Base-by-base conservation (phyloP, 2,329 filamentous ascomycete genomes). In the Fusarium domesticum region DNA sequence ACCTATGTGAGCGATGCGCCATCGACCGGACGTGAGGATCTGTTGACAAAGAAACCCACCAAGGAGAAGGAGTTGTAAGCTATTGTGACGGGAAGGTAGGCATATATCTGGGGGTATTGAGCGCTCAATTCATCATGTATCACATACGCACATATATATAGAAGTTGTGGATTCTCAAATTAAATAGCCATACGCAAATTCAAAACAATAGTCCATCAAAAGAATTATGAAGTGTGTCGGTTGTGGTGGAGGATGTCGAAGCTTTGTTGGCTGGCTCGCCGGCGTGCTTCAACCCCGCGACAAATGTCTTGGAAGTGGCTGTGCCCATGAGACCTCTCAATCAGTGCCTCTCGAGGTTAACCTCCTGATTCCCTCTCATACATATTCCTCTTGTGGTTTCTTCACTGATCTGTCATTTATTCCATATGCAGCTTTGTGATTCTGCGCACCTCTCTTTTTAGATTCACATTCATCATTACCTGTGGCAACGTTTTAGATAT, bases 1-100 rank as follows among this genome's bases (percentile, higher is more conserved):
- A 54, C 66, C 2, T 77, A 73, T 19, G 79, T 84, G 3, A 80
- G 80, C 10, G 61, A 77, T 43, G 64, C 78, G 15, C 80, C 80
- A 1, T 50, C 66, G 6, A 81, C 70, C 3, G 81, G 81, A 17
- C 70, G 69, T n/a, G 69, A 71, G 39, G 59, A 69, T n/a, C 41
- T 68, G 34, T 56, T 71, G 18, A 59, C 56, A 39, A 61, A 74
- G 50, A 67, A 66, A 43, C 68, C 69, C 18, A 18, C 15, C n/a
- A 76, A 71, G 51, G 66, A 70, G 43, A 74, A 76, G 58, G 71
- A 74, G 41, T 54, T 73, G 39, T 73, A 53, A 64, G 14, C 8
- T 43, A 39, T 39, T 35, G 42, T 40, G 42, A 37, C 37, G 20
- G 12, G 15, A 37, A 39, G 36, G n/a, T 20, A 39, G 52, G 53